Evolutionary conservation across 495 filamentous ascomycete genomes (phyloP).

Genomic region (Lasiosphaeria ovina): DNA sequence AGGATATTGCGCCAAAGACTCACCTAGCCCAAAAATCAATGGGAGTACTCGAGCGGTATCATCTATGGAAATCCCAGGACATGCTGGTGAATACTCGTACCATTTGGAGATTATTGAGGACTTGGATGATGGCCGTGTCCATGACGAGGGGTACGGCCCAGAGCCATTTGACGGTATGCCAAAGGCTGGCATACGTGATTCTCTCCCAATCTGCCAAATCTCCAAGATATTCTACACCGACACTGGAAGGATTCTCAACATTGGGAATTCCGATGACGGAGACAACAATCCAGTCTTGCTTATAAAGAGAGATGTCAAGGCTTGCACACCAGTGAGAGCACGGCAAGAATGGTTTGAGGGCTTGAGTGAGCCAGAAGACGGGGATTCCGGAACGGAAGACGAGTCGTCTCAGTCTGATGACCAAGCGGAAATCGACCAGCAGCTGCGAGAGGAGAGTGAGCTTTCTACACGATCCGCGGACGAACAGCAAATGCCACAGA

Average conservation of each 20-base stretch:
- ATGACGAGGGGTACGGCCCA: slow-evolving; percentile 63
- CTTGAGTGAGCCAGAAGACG: slow-evolving; percentile 5
- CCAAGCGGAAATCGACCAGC: slow-evolving; percentile 66
- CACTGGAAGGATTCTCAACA: slow-evolving; percentile 91
- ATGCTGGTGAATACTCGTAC: slow-evolving; percentile 74
- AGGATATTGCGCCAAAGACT: slow-evolving; percentile 18
- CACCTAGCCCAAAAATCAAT: slow-evolving; percentile 1
- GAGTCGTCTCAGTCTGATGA: slow-evolving; percentile 25
- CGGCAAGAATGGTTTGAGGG: slow-evolving; percentile 25
- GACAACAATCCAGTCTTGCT: slow-evolving; percentile 84
- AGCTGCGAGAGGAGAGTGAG: slow-evolving; percentile 55
- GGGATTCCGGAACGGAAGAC: slow-evolving; percentile 3
- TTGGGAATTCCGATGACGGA: slow-evolving; percentile 69
- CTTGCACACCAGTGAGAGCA: slow-evolving; percentile 59
- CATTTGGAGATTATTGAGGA: slow-evolving; percentile 89
- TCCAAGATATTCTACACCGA: slow-evolving; percentile 98
- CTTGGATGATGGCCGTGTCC: slow-evolving; percentile 84
- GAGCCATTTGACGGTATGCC: slow-evolving; percentile 71
- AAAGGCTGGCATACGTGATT: slow-evolving; percentile 76
- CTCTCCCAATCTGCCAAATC: slow-evolving; percentile 84
- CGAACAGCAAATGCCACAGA: slow-evolving; percentile 19
- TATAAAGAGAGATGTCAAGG: slow-evolving; percentile 78
- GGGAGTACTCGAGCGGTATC: slow-evolving; percentile 1
- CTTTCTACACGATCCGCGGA: not conserved
- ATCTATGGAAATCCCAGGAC: not conserved